Percentiles rank a stretch among this genome's conserved stretches.
phyloP scores from a whole-genome alignment of 257 asterid genomes.

The Scutellaria minor region DNA sequence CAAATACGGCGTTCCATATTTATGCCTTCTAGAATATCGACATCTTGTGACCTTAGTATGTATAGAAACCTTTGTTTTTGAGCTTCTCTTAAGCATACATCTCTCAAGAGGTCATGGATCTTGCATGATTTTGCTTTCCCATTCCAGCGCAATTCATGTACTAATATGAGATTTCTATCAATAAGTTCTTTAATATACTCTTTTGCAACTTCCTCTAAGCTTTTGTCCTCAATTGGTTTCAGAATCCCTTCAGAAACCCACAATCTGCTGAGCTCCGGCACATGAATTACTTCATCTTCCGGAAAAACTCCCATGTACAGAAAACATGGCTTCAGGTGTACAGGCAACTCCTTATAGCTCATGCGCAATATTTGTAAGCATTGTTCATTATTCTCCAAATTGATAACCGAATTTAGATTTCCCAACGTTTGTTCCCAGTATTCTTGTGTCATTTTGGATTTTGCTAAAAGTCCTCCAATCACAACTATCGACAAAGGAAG shows the following conservation, averaged over 20 bases:
- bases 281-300: neutral
- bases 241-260: conserved; percentile 9
- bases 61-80: neutral
- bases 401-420: too few species aligned
- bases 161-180: neutral
- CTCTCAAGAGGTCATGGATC: conserved; percentile 20
- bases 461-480: conserved; percentile 6
- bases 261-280: neutral
- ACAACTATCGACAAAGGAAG: conserved; percentile 25
- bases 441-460: too few species aligned
- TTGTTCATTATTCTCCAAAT: neutral
- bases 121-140: neutral
- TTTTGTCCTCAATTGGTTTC: neutral
- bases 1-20: neutral
- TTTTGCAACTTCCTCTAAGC: neutral
- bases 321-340: neutral
- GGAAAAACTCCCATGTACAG: neutral
- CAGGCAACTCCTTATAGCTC: neutral
- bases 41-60: neutral
- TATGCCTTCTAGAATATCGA: neutral
- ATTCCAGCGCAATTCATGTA: neutral
- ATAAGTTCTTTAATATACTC: neutral
- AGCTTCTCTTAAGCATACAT: neutral
- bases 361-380: neutral
- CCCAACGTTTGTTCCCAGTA: too few species aligned